Percentiles rank a stretch among this genome's conserved stretches.
Conservation (phyloP, 176 grass and related monocot species). For the Oropetium thomaeum region DNA sequence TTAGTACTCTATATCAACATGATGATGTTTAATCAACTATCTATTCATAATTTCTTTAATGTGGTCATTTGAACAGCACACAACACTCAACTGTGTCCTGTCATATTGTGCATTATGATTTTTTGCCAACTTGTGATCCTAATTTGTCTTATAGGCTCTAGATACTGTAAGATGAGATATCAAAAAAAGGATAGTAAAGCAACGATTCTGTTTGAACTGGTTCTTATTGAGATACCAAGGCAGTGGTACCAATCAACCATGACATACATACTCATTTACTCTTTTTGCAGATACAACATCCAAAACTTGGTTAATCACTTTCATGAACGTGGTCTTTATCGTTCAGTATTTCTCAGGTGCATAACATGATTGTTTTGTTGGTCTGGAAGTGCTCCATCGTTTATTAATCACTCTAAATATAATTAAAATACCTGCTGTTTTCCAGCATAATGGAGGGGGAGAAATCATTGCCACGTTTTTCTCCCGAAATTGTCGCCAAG, state of each 20-base stretch:
- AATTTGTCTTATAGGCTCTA: not conserved
- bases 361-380: slow-evolving; percentile 2
- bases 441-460: slow-evolving; percentile 97
- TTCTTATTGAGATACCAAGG: not conserved
- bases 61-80: not conserved
- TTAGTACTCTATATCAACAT: not conserved
- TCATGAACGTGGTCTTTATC: slow-evolving; percentile 80
- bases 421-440: slow-evolving; percentile 22
- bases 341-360: slow-evolving; percentile 91
- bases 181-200: not conserved
- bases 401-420: not conserved
- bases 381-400: not conserved
- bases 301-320: slow-evolving; percentile 82
- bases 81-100: not conserved
- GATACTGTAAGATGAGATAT: not conserved
- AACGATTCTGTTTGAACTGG: not conserved
- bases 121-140: not conserved
- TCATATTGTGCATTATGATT: not conserved
- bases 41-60: not conserved
- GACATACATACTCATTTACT: slow-evolving; percentile 17
- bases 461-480: slow-evolving; percentile 57
- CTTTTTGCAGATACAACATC: slow-evolving; percentile 69
- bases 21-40: not conserved
- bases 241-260: not conserved
- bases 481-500: slow-evolving; percentile 66